A percentile compares a stretch with the other conserved stretches of the same genome.
phyloP scores from a whole-genome alignment of 1,284 basidiomycete species.

The Sanghuangporus sanghuang region DNA sequence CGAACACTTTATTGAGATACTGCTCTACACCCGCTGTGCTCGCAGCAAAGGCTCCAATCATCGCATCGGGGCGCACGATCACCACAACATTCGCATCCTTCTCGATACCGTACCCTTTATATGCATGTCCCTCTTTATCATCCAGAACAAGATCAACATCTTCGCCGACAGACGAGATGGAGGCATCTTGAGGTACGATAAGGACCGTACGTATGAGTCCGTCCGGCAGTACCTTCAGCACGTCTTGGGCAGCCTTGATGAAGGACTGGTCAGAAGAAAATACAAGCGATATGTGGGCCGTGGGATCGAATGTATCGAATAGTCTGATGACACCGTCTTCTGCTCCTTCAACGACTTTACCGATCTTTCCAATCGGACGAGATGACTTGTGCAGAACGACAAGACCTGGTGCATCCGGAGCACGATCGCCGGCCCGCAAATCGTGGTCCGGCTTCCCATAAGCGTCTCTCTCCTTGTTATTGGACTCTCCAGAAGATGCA shows the following conservation, averaged over 20 bases:
- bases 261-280: slow-evolving; percentile 4
- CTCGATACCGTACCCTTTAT: slow-evolving; percentile 28
- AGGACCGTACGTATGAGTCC: background rate
- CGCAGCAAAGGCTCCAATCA: slow-evolving; percentile 34
- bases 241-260: background rate
- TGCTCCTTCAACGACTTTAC: background rate
- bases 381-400: background rate
- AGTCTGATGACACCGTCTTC: background rate
- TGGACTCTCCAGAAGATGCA: background rate
- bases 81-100: slow-evolving; percentile 27
- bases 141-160: slow-evolving; percentile 29
- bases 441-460: slow-evolving; percentile 5
- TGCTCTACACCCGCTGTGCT: slow-evolving; percentile 26
- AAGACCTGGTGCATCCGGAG: slow-evolving; percentile 20
- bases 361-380: background rate
- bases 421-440: slow-evolving; percentile 20
- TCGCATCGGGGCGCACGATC: slow-evolving; percentile 36
- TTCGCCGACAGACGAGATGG: background rate
- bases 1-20: slow-evolving; percentile 28
- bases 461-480: background rate
- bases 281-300: slow-evolving; percentile 18
- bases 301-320: slow-evolving; percentile 19
- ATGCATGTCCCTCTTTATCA: slow-evolving; percentile 34
- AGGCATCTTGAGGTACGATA: background rate
- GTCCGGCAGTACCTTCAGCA: background rate